Base-by-base conservation (phyloP, 768 basidiomycete species). In the Albatrellus ellisii region DNA sequence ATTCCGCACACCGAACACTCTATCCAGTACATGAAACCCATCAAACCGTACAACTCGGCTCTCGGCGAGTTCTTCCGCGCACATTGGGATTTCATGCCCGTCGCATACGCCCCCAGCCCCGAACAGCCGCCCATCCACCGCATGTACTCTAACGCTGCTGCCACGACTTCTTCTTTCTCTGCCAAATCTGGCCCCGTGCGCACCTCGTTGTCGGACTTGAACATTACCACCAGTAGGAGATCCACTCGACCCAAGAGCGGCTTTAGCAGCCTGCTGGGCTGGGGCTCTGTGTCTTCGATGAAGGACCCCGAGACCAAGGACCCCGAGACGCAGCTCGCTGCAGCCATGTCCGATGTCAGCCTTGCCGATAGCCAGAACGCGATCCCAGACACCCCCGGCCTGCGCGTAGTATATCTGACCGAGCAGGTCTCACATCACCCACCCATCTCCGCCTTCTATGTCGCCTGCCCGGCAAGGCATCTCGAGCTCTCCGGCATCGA, bases 401-500 rank as follows among this genome's bases (percentile, higher is more conserved):
- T 77, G 12, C 81, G 88, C 26, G 75, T 92, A 33, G 72, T 76
- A 5, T 94, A 75, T 59, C 61, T 92, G 36, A 94, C 90, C 11
- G 92, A 95, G 59, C 92, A 95, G 60, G 79, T 97, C 36, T 95
- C 87, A 2, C 95, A 99, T 62, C 95, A 99, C 54, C 95, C 95
- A 0, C 95, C 95, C 2, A 75, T 97, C 24, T 94, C 89, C 1
- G 78, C 84, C 1, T 94, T 78, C 55, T 79, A 77, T 48, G 87
- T 83, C 6, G 47, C 64, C 4, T 92, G 87, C 58, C 88, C 91
- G 0, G 63, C 74, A 31, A 73, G 77, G 20, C 72, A 73, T 24
- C 55, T 92, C 31, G 78, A 84, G 48, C 67, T 85, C 56, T 62
- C 62, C 14, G 94, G 91, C 4, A 68, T 90, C 44, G 94, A 99